phyloP scores from a whole-genome alignment of 1,284 basidiomycete genomes.

The Tilletia walkeri region DNA sequence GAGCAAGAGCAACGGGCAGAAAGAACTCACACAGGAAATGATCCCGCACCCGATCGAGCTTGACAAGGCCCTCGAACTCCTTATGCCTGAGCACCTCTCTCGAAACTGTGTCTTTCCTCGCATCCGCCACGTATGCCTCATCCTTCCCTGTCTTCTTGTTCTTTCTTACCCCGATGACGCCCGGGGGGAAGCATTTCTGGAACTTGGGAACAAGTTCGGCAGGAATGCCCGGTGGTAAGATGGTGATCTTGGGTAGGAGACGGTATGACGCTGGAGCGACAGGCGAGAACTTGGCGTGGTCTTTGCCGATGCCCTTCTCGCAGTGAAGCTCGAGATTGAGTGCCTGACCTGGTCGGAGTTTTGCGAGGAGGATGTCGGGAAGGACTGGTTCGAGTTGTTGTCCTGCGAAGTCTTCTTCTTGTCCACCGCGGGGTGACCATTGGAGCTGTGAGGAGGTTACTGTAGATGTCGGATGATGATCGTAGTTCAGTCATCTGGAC shows the following conservation, averaged over 20 bases:
- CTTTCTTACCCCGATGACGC: slow-evolving; percentile 74
- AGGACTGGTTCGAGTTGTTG: slow-evolving; percentile 71
- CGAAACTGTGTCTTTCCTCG: slow-evolving; percentile 83
- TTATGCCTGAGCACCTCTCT: slow-evolving; percentile 88
- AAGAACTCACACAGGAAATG: slow-evolving; percentile 78
- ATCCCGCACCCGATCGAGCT: slow-evolving; percentile 82
- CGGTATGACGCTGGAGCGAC: slow-evolving; percentile 79
- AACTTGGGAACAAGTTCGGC: slow-evolving; percentile 71
- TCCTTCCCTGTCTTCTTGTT: slow-evolving; percentile 62
- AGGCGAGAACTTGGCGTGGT: slow-evolving; percentile 97
- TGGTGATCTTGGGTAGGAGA: slow-evolving; percentile 79
- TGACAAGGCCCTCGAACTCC: slow-evolving; percentile 82
- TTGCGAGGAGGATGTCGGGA: slow-evolving; percentile 85
- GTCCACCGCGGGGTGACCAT: slow-evolving; percentile 86
- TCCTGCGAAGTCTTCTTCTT: slow-evolving; percentile 60
- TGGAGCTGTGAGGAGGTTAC: slow-evolving; percentile 76
- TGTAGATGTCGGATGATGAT: slow-evolving; percentile 26
- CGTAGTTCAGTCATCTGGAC: neutral
- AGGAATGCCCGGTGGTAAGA: slow-evolving; percentile 68
- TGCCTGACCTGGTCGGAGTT: slow-evolving; percentile 83
- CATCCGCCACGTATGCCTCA: slow-evolving; percentile 66
- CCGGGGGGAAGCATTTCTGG: slow-evolving; percentile 79
- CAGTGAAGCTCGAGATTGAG: slow-evolving; percentile 86
- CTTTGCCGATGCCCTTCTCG: slow-evolving; percentile 88
- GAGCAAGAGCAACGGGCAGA: slow-evolving; percentile 7